A percentile compares a stretch with the other conserved stretches of the same genome.
phyloP scores from a whole-genome alignment of 306 rosid genomes.

The Alnus rubra region DNA sequence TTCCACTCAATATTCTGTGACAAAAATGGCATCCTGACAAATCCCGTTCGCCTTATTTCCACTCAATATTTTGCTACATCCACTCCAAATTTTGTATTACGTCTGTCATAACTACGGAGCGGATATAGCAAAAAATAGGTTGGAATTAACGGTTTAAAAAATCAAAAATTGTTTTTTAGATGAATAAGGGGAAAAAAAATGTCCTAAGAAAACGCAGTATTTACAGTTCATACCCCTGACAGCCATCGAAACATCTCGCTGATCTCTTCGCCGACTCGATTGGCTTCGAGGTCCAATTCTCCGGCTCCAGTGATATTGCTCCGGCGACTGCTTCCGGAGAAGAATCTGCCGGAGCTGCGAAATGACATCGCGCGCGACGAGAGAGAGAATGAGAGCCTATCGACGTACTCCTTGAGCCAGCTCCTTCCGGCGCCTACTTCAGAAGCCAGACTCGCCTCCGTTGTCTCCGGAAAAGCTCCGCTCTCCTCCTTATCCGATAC shows the following conservation, averaged over 20 bases:
- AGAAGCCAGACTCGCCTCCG: constrained; percentile 44
- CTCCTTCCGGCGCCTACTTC: constrained; percentile 60
- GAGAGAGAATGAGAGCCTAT: constrained; percentile 60
- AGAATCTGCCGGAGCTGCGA: constrained; percentile 80
- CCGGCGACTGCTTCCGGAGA: constrained; percentile 65
- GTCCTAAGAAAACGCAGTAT: constrained; percentile 24
- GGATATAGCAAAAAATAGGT: background rate
- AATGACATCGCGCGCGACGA: constrained; percentile 73
- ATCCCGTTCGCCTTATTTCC: constrained; percentile 13
- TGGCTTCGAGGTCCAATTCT: constrained; percentile 64
- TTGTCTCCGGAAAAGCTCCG: background rate
- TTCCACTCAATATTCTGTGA: background rate
- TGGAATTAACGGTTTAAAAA: background rate
- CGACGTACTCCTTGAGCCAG: constrained; percentile 84
- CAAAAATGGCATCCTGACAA: background rate
- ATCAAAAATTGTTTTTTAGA: background rate
- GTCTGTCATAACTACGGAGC: background rate
- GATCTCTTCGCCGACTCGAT: constrained; percentile 73
- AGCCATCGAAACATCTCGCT: constrained; percentile 89
- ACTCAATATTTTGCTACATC: constrained; percentile 24
- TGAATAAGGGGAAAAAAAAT: constrained; percentile 3
- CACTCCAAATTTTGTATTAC: background rate
- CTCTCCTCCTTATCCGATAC: constrained; percentile 55
- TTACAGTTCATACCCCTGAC: constrained; percentile 76
- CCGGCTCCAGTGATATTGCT: constrained; percentile 49